Base-by-base conservation (phyloP, 352 stramenopile species). In the Globisporangium recalcitrans region DNA sequence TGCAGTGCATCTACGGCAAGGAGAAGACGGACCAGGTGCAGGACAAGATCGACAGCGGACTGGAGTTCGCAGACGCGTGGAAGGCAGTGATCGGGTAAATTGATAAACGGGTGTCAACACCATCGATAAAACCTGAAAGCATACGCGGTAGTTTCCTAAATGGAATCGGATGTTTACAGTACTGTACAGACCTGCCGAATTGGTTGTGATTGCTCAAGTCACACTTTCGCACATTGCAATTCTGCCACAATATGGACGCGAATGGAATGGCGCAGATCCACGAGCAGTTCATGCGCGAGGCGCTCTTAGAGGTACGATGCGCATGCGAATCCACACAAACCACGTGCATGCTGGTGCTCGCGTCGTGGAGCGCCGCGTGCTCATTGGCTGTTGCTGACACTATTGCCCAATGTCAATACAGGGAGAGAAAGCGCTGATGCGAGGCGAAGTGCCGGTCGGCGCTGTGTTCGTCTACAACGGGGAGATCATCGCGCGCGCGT, bases 401-500 rank as follows among this genome's bases (percentile, higher is more conserved):
- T 36, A 14, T 29, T 27, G 22, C 9, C 14, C 6, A 14, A 56
- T 21, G 26, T 19, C 29, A n/a, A 14, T 9, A 14, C 57, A 96
- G 88, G 91, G 83, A 19, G 78, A 95, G 66, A 75, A 73, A 19
- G 91, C 91, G 6, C 64, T 97, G 57, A 67, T 57, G 31, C 72
- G 86, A 38, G 77, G 84, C 10, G 91, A 98, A 77, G 90, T 98
- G 26, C 90, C 92, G 1, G 91, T 98, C 34, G 92, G 90, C 14
- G 95, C 85, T 49, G 90, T 97, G n/a, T 97, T 97, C 61, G 88
- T 98, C 7, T 73, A 89, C 69, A 62, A 78, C 22, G 69, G 70
- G 44, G 70, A 79, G 53, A 80, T 98, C 63, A 91, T 97, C 40
- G 82, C 79, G 7, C 72, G 75, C 38, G 90, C 84, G 3, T 74